These are phyloP conservation scores for Paspalum vaginatum DNA, from an alignment of 176 grass and related monocot species.

Conservation along the genomic window DNA sequence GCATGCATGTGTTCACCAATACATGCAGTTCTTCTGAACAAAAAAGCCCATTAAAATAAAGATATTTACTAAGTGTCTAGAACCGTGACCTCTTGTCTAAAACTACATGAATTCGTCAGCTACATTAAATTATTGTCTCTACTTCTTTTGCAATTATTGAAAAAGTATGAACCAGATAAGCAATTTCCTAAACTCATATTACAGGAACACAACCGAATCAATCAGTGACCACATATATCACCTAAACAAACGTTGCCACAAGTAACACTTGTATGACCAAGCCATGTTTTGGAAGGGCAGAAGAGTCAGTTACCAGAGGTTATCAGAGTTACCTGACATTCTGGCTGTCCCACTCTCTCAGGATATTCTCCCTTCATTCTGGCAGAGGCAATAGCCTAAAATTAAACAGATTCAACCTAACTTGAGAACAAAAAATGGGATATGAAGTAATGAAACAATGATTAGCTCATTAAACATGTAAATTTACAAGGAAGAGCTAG, in stretches of 20 bases:
- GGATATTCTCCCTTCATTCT: slow-evolving; percentile 99
- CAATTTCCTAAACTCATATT: background rate
- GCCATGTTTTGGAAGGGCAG: slow-evolving; percentile 9
- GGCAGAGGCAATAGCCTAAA: slow-evolving; percentile 97
- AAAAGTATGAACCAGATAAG: slow-evolving; percentile 10
- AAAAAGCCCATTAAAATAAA: too few relatives aligned
- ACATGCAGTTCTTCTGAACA: too few relatives aligned
- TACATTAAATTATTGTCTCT: slow-evolving; percentile 19
- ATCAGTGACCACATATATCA: slow-evolving; percentile 7
- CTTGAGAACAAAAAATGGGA: slow-evolving; percentile 47
- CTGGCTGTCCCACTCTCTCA: slow-evolving; percentile 92
- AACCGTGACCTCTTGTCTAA: slow-evolving; percentile 9
- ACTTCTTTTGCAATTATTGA: background rate
- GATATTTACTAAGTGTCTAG: background rate
- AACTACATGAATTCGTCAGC: slow-evolving; percentile 14
- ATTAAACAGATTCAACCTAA: slow-evolving; percentile 54
- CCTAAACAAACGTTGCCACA: background rate
- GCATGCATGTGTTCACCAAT: slow-evolving; percentile 11
- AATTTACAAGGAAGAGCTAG: slow-evolving; percentile 26
- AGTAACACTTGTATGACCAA: slow-evolving; percentile 18
- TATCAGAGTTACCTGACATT: slow-evolving; percentile 80
- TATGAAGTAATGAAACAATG: slow-evolving; percentile 28
- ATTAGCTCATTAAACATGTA: background rate
- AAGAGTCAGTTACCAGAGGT: slow-evolving; percentile 18
- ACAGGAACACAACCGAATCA: background rate